phyloP scores from a whole-genome alignment of 768 basidiomycete species.

The Podaxis carcinomalis region DNA sequence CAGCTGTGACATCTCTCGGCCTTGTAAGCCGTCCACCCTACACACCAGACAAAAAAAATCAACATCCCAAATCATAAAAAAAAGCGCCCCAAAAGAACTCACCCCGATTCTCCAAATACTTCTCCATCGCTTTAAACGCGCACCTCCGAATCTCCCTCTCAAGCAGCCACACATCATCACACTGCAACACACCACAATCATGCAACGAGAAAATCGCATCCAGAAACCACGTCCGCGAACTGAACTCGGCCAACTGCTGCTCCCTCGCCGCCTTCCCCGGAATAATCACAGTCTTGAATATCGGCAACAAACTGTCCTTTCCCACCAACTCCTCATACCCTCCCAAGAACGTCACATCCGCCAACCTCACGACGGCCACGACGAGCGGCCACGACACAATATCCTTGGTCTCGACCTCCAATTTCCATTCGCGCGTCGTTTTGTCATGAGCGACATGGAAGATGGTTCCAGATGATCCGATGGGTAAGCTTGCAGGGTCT shows the following conservation, averaged over 20 bases:
- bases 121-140: slow-evolving; percentile 47
- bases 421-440: slow-evolving; percentile 31
- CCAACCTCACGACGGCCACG: slow-evolving; percentile 40
- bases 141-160: slow-evolving; percentile 43
- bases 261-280: slow-evolving; percentile 24
- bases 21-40: slow-evolving; percentile 20
- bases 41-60: background rate
- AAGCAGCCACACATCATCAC: slow-evolving; percentile 44
- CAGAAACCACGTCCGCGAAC: slow-evolving; percentile 44
- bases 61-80: background rate
- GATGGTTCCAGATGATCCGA: slow-evolving; percentile 39
- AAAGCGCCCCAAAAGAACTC: background rate
- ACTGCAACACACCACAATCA: slow-evolving; percentile 43
- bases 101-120: slow-evolving; percentile 43
- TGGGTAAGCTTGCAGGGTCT: slow-evolving; percentile 32
- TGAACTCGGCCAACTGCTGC: slow-evolving; percentile 29
- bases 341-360: slow-evolving; percentile 38
- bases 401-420: slow-evolving; percentile 32
- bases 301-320: slow-evolving; percentile 34
- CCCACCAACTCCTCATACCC: slow-evolving; percentile 39
- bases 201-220: slow-evolving; percentile 42
- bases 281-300: slow-evolving; percentile 41
- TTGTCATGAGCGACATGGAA: slow-evolving; percentile 38
- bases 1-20: slow-evolving; percentile 15
- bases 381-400: slow-evolving; percentile 35